Conservation (phyloP, 345 rosid species). For the Hypericum androsaemum region DNA sequence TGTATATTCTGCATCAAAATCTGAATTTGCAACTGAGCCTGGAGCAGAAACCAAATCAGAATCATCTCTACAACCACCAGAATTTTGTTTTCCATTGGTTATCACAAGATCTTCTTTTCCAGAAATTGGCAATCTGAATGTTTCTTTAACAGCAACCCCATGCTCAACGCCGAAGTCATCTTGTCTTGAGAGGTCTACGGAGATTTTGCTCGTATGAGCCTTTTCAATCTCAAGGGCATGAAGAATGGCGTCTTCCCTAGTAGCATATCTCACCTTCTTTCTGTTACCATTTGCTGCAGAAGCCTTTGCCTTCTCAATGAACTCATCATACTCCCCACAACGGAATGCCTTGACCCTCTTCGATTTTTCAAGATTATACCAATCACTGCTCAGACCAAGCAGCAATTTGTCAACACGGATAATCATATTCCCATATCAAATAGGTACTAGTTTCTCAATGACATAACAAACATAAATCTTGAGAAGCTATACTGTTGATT, state of each 20-base stretch:
- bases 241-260: slow-evolving; percentile 91
- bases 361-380: slow-evolving; percentile 93
- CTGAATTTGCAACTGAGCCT: slow-evolving; percentile 7
- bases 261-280: slow-evolving; percentile 71
- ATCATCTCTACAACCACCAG: slow-evolving; percentile 30
- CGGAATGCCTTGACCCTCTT: slow-evolving; percentile 95
- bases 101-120: slow-evolving; percentile 39
- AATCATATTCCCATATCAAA: neutral
- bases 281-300: slow-evolving; percentile 58
- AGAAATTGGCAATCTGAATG: slow-evolving; percentile 38
- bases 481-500: too few species aligned
- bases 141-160: slow-evolving; percentile 37
- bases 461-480: too few species aligned
- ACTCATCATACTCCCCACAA: slow-evolving; percentile 81
- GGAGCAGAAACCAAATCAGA: slow-evolving; percentile 10
- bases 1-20: slow-evolving; percentile 14
- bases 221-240: slow-evolving; percentile 89
- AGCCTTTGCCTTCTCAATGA: slow-evolving; percentile 81
- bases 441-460: too few species aligned
- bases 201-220: slow-evolving; percentile 50
- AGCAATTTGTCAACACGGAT: neutral
- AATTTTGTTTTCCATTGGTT: slow-evolving; percentile 17
- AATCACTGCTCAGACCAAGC: slow-evolving; percentile 52
- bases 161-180: slow-evolving; percentile 26
- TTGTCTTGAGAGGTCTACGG: slow-evolving; percentile 25